Evolutionary conservation across 352 stramenopile species (phyloP).

Genomic region (Phytophthora melonis): DNA sequence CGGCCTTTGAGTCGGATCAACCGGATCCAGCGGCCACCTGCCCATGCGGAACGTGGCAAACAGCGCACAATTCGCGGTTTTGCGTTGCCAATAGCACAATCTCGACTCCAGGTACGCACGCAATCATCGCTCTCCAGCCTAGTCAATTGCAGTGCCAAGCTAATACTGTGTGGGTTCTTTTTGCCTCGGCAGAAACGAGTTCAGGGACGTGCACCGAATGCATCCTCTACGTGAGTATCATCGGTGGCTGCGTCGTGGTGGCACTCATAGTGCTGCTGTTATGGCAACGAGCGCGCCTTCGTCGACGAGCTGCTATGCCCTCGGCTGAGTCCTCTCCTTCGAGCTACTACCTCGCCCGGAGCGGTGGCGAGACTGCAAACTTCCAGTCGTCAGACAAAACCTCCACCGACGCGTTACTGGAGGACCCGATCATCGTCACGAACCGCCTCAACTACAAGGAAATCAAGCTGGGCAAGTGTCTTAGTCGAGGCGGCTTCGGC

Average conservation of each 20-base stretch:
- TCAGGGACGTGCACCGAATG: conserved; percentile 15
- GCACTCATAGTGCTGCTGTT: conserved; percentile 35
- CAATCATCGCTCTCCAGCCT: neutral
- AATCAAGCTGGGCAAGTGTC: conserved; percentile 45
- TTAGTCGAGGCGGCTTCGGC: conserved; percentile 55
- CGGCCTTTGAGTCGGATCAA: conserved; percentile 38
- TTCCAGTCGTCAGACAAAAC: conserved; percentile 36
- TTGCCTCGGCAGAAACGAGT: conserved; percentile 1
- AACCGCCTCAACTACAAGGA: conserved; percentile 58
- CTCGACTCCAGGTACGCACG: conserved; percentile 8
- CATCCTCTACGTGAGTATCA: conserved; percentile 29
- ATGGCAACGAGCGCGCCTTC: conserved; percentile 24
- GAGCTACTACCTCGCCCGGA: conserved; percentile 36
- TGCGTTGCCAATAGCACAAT: conserved; percentile 35
- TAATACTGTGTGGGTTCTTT: conserved; percentile 6
- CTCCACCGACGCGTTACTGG: conserved; percentile 37
- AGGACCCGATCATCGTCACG: conserved; percentile 56
- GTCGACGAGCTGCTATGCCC: neutral
- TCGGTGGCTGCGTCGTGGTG: conserved; percentile 33
- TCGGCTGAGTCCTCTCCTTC: conserved; percentile 32
- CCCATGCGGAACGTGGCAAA: conserved; percentile 38
- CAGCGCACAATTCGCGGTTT: conserved; percentile 38
- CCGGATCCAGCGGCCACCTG: conserved; percentile 28
- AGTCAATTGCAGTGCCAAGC: neutral
- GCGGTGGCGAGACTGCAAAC: conserved; percentile 33